Base-by-base conservation (phyloP, 2,329 filamentous ascomycete species). In the Penicillium decumbens region DNA sequence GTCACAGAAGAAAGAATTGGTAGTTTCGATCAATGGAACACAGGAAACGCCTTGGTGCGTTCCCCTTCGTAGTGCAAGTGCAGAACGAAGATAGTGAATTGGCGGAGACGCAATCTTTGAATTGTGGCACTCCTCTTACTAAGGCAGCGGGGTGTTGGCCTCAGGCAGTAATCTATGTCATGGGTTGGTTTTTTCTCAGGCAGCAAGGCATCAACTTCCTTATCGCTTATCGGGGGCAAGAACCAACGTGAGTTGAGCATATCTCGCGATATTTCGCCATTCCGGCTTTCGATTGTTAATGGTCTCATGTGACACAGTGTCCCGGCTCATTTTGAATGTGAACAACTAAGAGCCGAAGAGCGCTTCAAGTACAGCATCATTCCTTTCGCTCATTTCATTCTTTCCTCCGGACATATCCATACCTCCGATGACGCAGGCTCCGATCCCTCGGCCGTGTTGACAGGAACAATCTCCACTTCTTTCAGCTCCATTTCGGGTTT, bases 51-150 rank as follows among this genome's bases (percentile, higher is more conserved):
- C 43, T 41, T 20, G 18, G 23, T 32, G 15, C 32, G 41, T 47
- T 37, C 47, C 50, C 43, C 53, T 56, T 46, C 9, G 49, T 47
- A 47, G 41, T 41, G 23, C 30, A 35, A 37, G 33, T 20, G 38
- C 28, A 49, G 23, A 47, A 50, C 30, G 37, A 49, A 7, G 33
- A 45, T 29, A 43, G 53, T 50, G 47, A 53, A 54, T 57, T 55
- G 51, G 50, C 52, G 54, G 57, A 55, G 55, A 54, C 43, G 50
- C 56, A 61, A 61, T 61, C 59, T 61, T 60, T 60, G 57, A 59
- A 59, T 62, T 67, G 65, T 67, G 64, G 62, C 50, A 55, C 47
- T 47, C 58, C 53, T 63, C 63, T 64, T 68, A 58, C 58, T 59
- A 55, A 62, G 49, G 23, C 12, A 13, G 60, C 56, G 58, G 57